phyloP scores from a whole-genome alignment of 2,329 filamentous ascomycete species.

The Aspergillus sp. region DNA sequence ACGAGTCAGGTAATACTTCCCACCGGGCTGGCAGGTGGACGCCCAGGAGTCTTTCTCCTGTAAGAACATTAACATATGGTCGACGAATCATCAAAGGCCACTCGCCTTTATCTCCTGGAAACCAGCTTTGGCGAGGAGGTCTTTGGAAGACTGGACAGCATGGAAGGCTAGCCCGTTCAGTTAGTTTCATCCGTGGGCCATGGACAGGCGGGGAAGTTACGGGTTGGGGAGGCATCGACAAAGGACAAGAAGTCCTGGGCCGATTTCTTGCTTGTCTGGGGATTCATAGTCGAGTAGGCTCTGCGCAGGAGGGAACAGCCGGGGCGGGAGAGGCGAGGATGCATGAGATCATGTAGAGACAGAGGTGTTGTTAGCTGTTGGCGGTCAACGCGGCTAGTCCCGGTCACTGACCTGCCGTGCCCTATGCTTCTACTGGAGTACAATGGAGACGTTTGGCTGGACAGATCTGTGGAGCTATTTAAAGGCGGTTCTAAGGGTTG shows the following conservation, averaged over 20 bases:
- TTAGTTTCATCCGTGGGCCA: slow-evolving; percentile 2
- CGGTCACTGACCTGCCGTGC: no score
- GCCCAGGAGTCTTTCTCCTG: slow-evolving; percentile 84
- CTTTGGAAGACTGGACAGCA: slow-evolving; percentile 70
- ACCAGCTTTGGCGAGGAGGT: slow-evolving; percentile 69
- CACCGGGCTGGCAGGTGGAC: slow-evolving; percentile 66
- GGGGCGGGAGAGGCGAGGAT: not conserved
- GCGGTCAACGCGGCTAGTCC: no score
- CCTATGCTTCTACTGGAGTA: no score
- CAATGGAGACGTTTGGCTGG: no score
- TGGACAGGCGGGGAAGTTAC: slow-evolving; percentile 42
- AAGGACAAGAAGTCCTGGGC: slow-evolving; percentile 85
- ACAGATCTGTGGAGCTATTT: no score
- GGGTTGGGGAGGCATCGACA: slow-evolving; percentile 87
- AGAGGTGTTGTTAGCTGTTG: not conserved
- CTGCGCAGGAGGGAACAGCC: not conserved
- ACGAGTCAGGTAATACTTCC: slow-evolving; percentile 92
- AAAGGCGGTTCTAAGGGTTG: no score
- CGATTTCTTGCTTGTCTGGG: slow-evolving; percentile 26
- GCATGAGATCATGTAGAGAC: not conserved
- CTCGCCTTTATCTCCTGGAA: slow-evolving; percentile 70
- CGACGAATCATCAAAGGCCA: no score
- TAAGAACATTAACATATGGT: no score
- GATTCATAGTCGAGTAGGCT: slow-evolving; percentile 16
- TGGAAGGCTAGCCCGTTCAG: slow-evolving; percentile 64